A percentile compares a stretch with the other conserved stretches of the same genome.
Evolutionary conservation across 1,284 basidiomycete genomes (phyloP).

Genomic region (Papiliotrema terrestris): DNA sequence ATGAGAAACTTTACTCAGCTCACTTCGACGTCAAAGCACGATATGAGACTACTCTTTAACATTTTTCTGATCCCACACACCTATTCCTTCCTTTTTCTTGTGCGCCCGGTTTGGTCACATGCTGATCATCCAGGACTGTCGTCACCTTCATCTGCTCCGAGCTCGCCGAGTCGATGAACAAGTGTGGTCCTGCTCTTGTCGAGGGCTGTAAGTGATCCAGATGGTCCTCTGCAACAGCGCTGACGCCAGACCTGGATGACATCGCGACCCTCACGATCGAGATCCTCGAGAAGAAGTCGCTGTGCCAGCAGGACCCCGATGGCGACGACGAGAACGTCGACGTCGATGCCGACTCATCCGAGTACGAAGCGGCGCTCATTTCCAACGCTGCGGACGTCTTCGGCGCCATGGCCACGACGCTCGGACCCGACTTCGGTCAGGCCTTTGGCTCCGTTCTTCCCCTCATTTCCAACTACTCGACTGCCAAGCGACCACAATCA

Average conservation of each 20-base stretch:
- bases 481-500: slow-evolving; percentile 77
- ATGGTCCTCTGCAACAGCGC: slow-evolving; percentile 1
- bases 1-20: slow-evolving; percentile 78
- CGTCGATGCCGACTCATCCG: slow-evolving; percentile 65
- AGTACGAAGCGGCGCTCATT: slow-evolving; percentile 95
- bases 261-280: slow-evolving; percentile 75
- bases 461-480: slow-evolving; percentile 88
- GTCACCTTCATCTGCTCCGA: slow-evolving; percentile 80
- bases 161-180: slow-evolving; percentile 85
- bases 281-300: slow-evolving; percentile 85
- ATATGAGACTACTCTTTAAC: slow-evolving; percentile 58
- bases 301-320: slow-evolving; percentile 95
- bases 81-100: slow-evolving; percentile 6
- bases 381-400: slow-evolving; percentile 94
- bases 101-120: background rate
- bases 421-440: slow-evolving; percentile 80
- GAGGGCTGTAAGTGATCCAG: slow-evolving; percentile 54
- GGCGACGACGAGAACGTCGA: slow-evolving; percentile 84
- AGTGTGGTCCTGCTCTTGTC: slow-evolving; percentile 79
- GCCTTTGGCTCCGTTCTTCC: slow-evolving; percentile 85
- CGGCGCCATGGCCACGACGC: slow-evolving; percentile 77
- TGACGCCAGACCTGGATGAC: slow-evolving; percentile 64
- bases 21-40: slow-evolving; percentile 66
- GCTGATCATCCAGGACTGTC: slow-evolving; percentile 65
- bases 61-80: slow-evolving; percentile 37